Percentiles rank a stretch among this genome's conserved stretches.
These are phyloP conservation scores for Forsythia viridissima DNA, from an alignment of 257 asterid genomes.

Conservation along the genomic window DNA sequence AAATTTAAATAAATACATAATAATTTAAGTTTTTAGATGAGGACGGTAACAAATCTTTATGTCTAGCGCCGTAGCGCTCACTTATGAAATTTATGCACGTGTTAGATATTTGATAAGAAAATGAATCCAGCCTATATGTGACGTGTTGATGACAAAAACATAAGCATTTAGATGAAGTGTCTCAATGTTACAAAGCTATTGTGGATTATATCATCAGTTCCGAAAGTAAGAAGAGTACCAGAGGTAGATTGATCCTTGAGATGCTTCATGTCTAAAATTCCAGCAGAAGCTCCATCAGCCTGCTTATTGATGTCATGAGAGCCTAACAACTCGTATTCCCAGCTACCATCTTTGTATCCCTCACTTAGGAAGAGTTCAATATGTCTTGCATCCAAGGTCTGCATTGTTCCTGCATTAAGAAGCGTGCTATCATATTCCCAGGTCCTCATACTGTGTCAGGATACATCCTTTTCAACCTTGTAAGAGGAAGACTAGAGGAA, in stretches of 20 bases:
- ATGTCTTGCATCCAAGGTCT: constrained; percentile 90
- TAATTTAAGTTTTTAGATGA: not conserved
- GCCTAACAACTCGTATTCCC: constrained; percentile 73
- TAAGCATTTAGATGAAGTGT: not conserved
- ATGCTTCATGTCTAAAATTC: constrained; percentile 74
- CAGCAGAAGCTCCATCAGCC: constrained; percentile 74
- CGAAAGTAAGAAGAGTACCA: constrained; percentile 41
- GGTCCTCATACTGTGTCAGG: not conserved
- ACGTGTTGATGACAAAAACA: not conserved
- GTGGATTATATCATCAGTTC: not conserved
- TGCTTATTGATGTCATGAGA: constrained; percentile 56
- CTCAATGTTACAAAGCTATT: not conserved
- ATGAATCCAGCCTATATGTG: not conserved
- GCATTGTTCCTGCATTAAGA: constrained; percentile 85
- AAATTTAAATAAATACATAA: not conserved
- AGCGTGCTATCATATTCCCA: not conserved
- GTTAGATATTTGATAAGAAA: not conserved
- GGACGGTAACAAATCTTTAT: not conserved
- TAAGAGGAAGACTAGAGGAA: not conserved
- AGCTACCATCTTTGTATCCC: constrained; percentile 69
- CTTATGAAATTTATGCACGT: not conserved
- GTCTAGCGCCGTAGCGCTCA: not conserved
- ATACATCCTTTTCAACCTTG: not conserved
- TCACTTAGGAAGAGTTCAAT: constrained; percentile 74
- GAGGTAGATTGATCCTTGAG: constrained; percentile 67